Evolutionary conservation across 495 filamentous ascomycete species (phyloP), one percentile per base, ranked within the genome.

Genomic region (Aspergillus conjunctus): DNA sequence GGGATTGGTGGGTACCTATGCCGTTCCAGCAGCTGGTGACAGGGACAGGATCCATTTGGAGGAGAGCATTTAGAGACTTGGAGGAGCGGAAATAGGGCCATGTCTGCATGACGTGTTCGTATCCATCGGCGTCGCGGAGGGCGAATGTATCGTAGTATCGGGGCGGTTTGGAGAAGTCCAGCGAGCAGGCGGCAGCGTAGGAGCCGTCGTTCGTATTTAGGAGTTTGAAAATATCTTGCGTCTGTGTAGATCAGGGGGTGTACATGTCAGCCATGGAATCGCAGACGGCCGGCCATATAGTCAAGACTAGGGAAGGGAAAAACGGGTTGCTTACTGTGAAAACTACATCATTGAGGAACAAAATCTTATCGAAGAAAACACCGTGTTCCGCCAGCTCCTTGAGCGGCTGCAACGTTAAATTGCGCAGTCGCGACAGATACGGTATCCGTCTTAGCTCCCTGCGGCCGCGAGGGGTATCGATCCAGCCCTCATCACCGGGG

Each of bases 11-110:
- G 70, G 46, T 62, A 86, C 79, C 73, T 68, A 93, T 88, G 45
- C 91, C 90, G 54, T 94, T 94, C 91, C 91, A 96, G 71, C 91
- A 96, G 57, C 87, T 89, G 31, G 71, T 73, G 0, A 95, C 91
- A 2, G 85, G 87, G 7, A 93, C 81, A 0, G 89, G 85, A 4
- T 73, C 61, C 61, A 81, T 77, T 5, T 61, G 65, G 26, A 80
- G 72, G 31, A 91, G 74, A 0, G 88, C 85, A 10, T 79, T 67
- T 34, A 85, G 78, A 10, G 91, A 91, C 14, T 68, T 69, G 0
- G 73, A 64, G 3, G 87, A 81, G 31, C 81, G 78, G 66, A 96
- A 96, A 74, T 88, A 95, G 0, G 92, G 92, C 84, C 88, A 95
- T 21, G 81, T 88, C 58, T 85, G 80, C 58, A 84, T 84, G 8